Conservation (phyloP, 2,329 filamentous ascomycete species). For the Exophiala spinifera region DNA sequence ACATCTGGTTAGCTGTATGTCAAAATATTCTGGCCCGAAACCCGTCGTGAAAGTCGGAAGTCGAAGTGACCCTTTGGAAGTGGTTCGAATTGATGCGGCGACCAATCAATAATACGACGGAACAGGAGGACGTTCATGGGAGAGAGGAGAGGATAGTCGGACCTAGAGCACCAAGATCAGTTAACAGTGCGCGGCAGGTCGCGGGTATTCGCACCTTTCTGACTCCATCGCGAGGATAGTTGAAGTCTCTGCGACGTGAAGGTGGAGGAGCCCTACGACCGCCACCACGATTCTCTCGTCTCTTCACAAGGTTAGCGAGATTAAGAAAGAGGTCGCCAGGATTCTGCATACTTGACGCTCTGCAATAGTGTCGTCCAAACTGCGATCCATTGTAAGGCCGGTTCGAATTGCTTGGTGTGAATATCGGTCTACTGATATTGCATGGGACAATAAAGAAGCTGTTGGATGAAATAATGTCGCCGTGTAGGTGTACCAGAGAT, state of each 20-base stretch:
- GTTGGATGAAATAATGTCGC: too few species aligned
- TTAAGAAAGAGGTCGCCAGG: background rate
- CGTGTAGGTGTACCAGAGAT: too few species aligned
- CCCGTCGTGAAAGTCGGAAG: conserved; percentile 31
- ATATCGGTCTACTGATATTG: too few species aligned
- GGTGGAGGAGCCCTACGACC: conserved; percentile 36
- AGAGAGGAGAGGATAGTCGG: conserved; percentile 23
- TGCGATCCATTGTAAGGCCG: conserved; percentile 55
- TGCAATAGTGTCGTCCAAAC: conserved; percentile 62
- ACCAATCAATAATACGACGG: conserved; percentile 19
- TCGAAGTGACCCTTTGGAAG: conserved; percentile 21
- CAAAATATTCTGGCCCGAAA: conserved; percentile 36
- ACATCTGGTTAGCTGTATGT: conserved; percentile 46
- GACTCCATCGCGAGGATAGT: conserved; percentile 75
- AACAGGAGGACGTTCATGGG: conserved; percentile 18
- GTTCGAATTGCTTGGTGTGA: background rate
- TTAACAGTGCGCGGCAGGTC: conserved; percentile 43
- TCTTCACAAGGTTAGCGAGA: conserved; percentile 7
- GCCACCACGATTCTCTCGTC: conserved; percentile 32
- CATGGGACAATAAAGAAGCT: too few species aligned
- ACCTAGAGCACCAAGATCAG: conserved; percentile 23
- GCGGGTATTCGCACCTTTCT: conserved; percentile 67
- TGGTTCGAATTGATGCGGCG: conserved; percentile 22
- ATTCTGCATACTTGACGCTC: conserved; percentile 54
- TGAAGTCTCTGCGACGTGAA: conserved; percentile 44